Evolutionary conservation across 2,329 filamentous ascomycete genomes (phyloP).

Genomic region (Thelonectria blattea): DNA sequence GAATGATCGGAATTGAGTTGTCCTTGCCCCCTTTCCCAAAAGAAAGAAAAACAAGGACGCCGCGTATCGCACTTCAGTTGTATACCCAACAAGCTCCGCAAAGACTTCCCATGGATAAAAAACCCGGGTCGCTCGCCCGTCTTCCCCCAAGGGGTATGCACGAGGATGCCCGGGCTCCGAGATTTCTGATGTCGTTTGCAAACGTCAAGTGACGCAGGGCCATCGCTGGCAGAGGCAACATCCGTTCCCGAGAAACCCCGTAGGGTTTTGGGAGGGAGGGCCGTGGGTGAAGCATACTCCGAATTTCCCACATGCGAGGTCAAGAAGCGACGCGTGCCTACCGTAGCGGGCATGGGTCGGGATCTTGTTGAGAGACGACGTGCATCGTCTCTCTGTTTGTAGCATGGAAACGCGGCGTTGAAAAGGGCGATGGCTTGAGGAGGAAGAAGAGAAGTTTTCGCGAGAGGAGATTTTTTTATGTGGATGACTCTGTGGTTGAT

Average conservation of each 20-base stretch:
- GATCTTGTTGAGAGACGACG: constrained; percentile 25
- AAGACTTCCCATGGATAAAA: constrained; percentile 85
- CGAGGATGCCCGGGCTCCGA: constrained; percentile 56
- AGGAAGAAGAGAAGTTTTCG: constrained; percentile 39
- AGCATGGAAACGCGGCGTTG: constrained; percentile 97
- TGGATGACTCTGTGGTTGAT: constrained; percentile 3
- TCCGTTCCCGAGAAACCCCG: constrained; percentile 38
- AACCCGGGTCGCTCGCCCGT: constrained; percentile 27
- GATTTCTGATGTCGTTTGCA: constrained; percentile 95
- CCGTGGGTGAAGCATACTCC: constrained; percentile 82
- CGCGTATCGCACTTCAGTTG: constrained; percentile 94
- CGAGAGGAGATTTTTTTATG: constrained; percentile 28
- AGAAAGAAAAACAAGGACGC: constrained; percentile 56
- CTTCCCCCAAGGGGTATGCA: constrained; percentile 27
- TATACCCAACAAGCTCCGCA: constrained; percentile 81
- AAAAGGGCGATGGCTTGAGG: constrained; percentile 75
- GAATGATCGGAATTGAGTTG: constrained; percentile 94
- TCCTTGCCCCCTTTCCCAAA: constrained; percentile 45
- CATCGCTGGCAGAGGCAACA: constrained; percentile 76
- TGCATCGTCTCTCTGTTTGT: constrained; percentile 66
- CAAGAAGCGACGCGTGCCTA: background rate
- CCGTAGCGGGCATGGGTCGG: constrained; percentile 27
- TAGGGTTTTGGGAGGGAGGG: constrained; percentile 5
- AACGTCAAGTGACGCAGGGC: constrained; percentile 81
- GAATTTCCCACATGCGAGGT: constrained; percentile 92